Evolutionary conservation across 2,329 filamentous ascomycete genomes (phyloP).

Genomic region (Fusarium vanettenii): DNA sequence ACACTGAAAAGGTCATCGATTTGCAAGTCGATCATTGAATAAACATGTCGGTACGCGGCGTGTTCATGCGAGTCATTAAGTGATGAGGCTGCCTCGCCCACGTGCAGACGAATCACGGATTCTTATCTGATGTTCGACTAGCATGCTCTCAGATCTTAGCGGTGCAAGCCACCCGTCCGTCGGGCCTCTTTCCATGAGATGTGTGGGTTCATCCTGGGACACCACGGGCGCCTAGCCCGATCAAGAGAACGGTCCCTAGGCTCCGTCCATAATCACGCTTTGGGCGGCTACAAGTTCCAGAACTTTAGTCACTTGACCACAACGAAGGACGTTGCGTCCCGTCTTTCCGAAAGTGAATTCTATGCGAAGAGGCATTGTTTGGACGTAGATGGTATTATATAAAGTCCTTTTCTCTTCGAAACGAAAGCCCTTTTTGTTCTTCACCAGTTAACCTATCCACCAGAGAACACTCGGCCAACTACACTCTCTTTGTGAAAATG

Average conservation of each 20-base stretch:
- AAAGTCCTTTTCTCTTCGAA: neutral
- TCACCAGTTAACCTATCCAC: neutral
- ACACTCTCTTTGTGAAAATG: conserved; percentile 17
- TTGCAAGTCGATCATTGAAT: neutral
- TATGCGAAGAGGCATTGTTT: neutral
- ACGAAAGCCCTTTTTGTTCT: neutral
- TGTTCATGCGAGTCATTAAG: neutral
- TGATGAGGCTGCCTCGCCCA: neutral
- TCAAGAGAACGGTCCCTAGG: neutral
- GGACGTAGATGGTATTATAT: neutral
- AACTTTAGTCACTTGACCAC: neutral
- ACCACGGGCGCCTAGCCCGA: neutral
- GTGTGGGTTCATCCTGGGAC: neutral
- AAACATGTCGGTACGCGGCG: neutral
- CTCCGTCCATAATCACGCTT: neutral
- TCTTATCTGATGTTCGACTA: neutral
- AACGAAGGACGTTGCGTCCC: neutral
- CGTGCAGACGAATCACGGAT: neutral
- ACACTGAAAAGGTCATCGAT: neutral
- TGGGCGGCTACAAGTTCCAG: neutral
- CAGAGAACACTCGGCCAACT: neutral
- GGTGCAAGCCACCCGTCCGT: neutral
- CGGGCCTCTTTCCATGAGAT: neutral
- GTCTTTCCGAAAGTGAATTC: neutral
- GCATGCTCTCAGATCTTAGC: neutral